A percentile compares a stretch with the other conserved stretches of the same genome.
Conservation (phyloP, 768 basidiomycete genomes). For the Naganishia onofrii region DNA sequence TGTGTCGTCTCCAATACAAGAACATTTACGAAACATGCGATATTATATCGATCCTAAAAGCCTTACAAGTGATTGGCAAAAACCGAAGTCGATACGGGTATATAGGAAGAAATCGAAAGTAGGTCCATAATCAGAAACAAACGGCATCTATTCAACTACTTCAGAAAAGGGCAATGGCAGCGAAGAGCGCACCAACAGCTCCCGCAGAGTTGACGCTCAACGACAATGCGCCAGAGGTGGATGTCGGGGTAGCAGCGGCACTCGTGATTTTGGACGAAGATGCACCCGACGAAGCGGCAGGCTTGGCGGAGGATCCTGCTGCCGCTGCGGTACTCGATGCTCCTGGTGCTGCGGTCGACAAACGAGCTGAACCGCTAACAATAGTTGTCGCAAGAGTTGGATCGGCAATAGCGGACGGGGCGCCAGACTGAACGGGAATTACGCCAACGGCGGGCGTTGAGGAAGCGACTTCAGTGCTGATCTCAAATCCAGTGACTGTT, state of each 20-base stretch:
- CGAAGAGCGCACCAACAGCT: conserved; percentile 31
- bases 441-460: neutral
- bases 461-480: conserved; percentile 23
- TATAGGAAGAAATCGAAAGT: conserved; percentile 6
- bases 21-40: too few species aligned
- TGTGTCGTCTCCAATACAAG: too few species aligned
- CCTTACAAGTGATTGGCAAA: too few species aligned
- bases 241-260: neutral
- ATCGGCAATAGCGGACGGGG: neutral
- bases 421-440: neutral
- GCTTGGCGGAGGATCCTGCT: neutral
- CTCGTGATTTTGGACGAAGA: neutral
- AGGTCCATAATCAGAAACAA: conserved; percentile 1
- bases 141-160: neutral
- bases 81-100: neutral
- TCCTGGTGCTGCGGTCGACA: too few species aligned
- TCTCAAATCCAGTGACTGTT: conserved; percentile 22
- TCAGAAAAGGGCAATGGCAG: conserved; percentile 37
- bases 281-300: neutral
- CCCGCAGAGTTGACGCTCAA: conserved; percentile 3
- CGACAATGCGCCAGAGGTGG: conserved; percentile 19
- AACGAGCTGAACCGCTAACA: too few species aligned
- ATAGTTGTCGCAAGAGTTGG: neutral
- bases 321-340: neutral
- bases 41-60: too few species aligned